phyloP scores from a whole-genome alignment of 495 filamentous ascomycete species.

The Extremus antarcticus region DNA sequence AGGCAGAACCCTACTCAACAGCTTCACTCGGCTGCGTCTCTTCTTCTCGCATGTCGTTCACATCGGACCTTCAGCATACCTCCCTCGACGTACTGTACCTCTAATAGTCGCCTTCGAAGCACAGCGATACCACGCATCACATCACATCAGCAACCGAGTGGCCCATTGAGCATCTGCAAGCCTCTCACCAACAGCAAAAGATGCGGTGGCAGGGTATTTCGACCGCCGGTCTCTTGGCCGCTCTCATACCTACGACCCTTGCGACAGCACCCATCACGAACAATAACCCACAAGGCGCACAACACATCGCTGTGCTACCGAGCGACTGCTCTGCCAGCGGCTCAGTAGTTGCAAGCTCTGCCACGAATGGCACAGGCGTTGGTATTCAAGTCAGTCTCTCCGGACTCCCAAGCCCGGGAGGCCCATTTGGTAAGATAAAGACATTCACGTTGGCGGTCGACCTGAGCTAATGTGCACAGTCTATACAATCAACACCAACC shows the following conservation, averaged over 20 bases:
- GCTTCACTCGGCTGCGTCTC: neutral
- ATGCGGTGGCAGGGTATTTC: neutral
- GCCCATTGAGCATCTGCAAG: neutral
- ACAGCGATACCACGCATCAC: neutral
- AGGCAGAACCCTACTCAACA: neutral
- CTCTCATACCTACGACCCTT: slow-evolving; percentile 2
- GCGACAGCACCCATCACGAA: slow-evolving; percentile 32
- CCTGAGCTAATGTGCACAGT: slow-evolving; percentile 33
- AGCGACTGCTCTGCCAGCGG: slow-evolving; percentile 51
- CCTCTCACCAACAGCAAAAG: neutral
- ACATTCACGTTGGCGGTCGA: neutral
- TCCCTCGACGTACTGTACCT: neutral
- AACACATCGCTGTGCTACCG: slow-evolving; percentile 51
- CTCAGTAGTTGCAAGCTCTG: slow-evolving; percentile 43
- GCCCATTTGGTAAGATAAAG: slow-evolving; percentile 53
- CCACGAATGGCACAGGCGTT: slow-evolving; percentile 50
- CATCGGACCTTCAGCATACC: neutral
- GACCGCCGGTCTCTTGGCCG: neutral
- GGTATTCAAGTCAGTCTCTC: slow-evolving; percentile 47
- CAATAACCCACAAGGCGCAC: slow-evolving; percentile 51
- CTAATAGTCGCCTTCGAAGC: neutral
- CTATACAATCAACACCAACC: slow-evolving; percentile 73
- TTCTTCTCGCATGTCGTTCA: neutral
- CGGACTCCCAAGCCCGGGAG: slow-evolving; percentile 53
- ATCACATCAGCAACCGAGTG: neutral